Percentiles rank a stretch among this genome's conserved stretches.
Evolutionary conservation across 306 rosid genomes (phyloP).

Genomic region (Vigna radiata): DNA sequence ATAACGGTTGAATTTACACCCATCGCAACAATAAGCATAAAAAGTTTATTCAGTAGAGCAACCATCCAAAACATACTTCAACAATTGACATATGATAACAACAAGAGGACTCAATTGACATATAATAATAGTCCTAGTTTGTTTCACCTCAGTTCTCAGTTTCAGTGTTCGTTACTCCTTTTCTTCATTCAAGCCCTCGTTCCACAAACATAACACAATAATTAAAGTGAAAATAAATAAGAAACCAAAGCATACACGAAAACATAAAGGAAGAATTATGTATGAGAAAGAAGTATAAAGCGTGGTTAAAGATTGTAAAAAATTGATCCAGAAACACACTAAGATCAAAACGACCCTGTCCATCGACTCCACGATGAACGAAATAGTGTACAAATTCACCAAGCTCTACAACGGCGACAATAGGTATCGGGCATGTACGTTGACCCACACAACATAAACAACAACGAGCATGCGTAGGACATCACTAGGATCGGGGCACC

Average conservation of each 20-base stretch:
- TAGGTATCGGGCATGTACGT: conserved; percentile 69
- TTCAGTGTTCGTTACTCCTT: neutral
- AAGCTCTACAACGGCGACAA: conserved; percentile 60
- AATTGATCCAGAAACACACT: no score
- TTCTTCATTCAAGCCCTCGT: neutral
- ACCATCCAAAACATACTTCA: no score
- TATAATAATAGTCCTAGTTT: no score
- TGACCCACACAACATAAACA: conserved; percentile 76
- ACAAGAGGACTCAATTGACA: no score
- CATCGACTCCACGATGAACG: no score
- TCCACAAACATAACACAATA: neutral
- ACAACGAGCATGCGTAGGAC: conserved; percentile 65
- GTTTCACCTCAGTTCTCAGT: neutral
- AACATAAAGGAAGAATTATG: neutral
- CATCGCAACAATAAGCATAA: no score
- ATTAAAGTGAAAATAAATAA: neutral
- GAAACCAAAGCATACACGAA: neutral
- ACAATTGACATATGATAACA: no score
- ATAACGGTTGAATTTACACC: conserved; percentile 2
- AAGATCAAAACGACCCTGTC: no score
- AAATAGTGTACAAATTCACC: no score
- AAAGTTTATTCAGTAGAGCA: no score
- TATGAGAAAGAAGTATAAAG: neutral
- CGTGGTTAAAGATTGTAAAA: neutral
- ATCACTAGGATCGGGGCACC: conserved; percentile 79